phyloP scores from a whole-genome alignment of 495 filamentous ascomycete genomes.

The Schizothecium vesticola region DNA sequence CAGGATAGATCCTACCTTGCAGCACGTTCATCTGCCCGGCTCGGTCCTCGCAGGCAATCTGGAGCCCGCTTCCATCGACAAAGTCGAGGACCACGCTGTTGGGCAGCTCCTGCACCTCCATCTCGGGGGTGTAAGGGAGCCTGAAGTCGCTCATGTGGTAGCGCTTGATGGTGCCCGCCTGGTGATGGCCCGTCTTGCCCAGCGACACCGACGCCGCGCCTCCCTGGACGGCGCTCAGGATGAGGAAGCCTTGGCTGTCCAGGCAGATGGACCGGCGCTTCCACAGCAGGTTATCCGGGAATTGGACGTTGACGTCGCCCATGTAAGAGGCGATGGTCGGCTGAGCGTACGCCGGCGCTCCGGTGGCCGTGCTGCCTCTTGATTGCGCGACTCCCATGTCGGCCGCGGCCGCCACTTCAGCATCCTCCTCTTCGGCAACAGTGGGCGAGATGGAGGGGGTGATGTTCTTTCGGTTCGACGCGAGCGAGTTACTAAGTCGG shows the following conservation, averaged over 20 bases:
- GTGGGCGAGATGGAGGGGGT: constrained; percentile 52
- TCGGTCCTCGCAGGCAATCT: constrained; percentile 78
- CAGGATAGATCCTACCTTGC: constrained; percentile 50
- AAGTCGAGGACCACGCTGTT: constrained; percentile 84
- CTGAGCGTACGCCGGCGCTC: constrained; percentile 21
- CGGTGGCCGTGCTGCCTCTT: constrained; percentile 24
- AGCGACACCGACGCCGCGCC: constrained; percentile 30
- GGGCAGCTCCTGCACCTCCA: constrained; percentile 82
- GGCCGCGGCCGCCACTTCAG: constrained; percentile 37
- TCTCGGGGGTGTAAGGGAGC: constrained; percentile 71
- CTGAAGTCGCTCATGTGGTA: constrained; percentile 80
- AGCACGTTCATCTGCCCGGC: constrained; percentile 64
- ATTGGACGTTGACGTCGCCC: constrained; percentile 89
- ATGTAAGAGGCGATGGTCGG: constrained; percentile 55
- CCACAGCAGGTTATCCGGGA: constrained; percentile 89
- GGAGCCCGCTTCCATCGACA: constrained; percentile 72
- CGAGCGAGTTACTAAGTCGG: constrained; percentile 67
- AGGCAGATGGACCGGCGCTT: constrained; percentile 79
- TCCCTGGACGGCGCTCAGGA: constrained; percentile 56
- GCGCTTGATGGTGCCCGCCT: constrained; percentile 53
- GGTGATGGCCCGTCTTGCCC: constrained; percentile 41
- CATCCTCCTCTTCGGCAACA: constrained; percentile 57
- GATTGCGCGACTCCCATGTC: constrained; percentile 19
- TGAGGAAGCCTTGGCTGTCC: constrained; percentile 69
- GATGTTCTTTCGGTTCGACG: constrained; percentile 53